Evolutionary conservation across 2,329 filamentous ascomycete species (phyloP).

Genomic region (Curvularia verruculosa): DNA sequence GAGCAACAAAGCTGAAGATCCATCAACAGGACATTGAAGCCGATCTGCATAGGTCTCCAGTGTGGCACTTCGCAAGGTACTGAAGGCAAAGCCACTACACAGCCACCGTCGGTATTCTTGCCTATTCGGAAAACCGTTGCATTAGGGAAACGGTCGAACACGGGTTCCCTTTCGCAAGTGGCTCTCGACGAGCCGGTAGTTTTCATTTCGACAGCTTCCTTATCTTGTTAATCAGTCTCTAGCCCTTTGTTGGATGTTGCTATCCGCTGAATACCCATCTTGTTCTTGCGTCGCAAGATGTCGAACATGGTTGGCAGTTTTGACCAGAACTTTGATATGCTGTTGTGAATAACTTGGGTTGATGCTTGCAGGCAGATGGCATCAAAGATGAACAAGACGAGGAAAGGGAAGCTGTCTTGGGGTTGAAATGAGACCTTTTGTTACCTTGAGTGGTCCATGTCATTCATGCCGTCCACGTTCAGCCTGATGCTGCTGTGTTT

Average conservation of each 20-base stretch:
- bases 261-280: no score
- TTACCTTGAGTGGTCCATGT: background rate
- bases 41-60: background rate
- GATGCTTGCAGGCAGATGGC: constrained; percentile 4
- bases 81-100: background rate
- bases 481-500: background rate
- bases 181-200: constrained; percentile 35
- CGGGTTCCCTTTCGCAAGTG: constrained; percentile 45
- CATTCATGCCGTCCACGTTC: background rate
- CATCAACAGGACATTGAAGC: background rate
- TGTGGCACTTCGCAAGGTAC: background rate
- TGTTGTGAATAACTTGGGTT: no score
- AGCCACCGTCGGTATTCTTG: background rate
- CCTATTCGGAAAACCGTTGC: background rate
- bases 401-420: constrained; percentile 27
- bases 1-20: background rate
- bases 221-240: no score
- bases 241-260: no score
- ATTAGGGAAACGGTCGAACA: background rate
- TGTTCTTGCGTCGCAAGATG: no score
- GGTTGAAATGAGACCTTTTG: constrained; percentile 26
- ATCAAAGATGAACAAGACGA: constrained; percentile 6
- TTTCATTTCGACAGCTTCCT: background rate
- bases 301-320: no score
- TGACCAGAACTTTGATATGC: no score